Percentiles rank a stretch among this genome's conserved stretches.
Evolutionary conservation across 257 asterid species (phyloP).

Genomic region (Coffea canephora): DNA sequence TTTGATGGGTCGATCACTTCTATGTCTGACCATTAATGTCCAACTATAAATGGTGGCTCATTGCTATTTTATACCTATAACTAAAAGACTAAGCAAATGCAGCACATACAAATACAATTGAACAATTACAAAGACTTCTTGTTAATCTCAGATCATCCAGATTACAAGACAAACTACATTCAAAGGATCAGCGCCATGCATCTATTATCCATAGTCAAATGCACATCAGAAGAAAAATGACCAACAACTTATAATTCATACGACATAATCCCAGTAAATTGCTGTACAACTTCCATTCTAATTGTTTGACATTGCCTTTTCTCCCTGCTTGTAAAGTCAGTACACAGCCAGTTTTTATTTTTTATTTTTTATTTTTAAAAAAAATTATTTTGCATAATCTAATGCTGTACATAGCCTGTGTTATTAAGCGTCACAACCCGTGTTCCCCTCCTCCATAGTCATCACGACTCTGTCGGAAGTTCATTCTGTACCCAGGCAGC

Average conservation of each 20-base stretch:
- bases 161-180: background rate
- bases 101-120: background rate
- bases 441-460: background rate
- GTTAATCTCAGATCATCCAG: background rate
- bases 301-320: background rate
- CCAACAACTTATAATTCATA: background rate
- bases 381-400: no score
- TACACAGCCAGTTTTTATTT: background rate
- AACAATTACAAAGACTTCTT: background rate
- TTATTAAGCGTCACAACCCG: background rate
- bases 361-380: no score
- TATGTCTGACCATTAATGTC: background rate
- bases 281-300: slow-evolving; percentile 2
- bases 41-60: background rate
- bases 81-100: background rate
- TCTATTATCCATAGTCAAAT: background rate
- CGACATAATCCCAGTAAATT: background rate
- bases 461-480: slow-evolving; percentile 52
- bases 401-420: background rate
- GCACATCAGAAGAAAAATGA: background rate
- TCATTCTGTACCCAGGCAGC: slow-evolving; percentile 65
- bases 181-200: background rate
- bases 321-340: background rate
- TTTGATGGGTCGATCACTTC: background rate
- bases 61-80: background rate